Evolutionary conservation across 176 grass and related monocot genomes (phyloP), one percentile per base, ranked within the genome.

Genomic region (Rhynchospora pubera): DNA sequence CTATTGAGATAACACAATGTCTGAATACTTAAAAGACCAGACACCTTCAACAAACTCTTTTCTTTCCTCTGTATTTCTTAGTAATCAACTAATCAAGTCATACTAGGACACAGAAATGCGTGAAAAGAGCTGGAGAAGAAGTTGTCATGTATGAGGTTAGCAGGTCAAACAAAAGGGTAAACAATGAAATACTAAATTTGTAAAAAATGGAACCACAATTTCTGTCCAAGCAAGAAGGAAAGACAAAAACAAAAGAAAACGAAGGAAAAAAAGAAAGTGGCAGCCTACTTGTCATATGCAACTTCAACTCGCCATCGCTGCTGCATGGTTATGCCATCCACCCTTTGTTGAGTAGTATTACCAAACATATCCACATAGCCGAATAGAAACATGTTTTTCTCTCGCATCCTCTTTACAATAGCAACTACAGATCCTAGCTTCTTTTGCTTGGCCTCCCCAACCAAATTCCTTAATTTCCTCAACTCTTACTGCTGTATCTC

Each of bases 361-460:
- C 57, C 44, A 78, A 88, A 84, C 66, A 89, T 83, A 89, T 94
- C 91, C 85, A 94, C 86, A 83, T 84, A 91, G 16, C 94, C 92
- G 91, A 92, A 91, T 72, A 94, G 83, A 88, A 94, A 85, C 85
- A 92, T 91, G 64, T 85, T 80, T 77, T 82, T 92, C 50, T 89
- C 85, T 46, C 91, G n/a, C 92, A 97, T 97, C 82, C 85, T 97
- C 86, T 97, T 89, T 78, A 97, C 87, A 73, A 97, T 85, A 46
- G 85, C 80, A 23, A 83, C 85, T 79, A 91, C 87, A 0, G 92
- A 16, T 74, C 2, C 46, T 24, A 88, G 5, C 23, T 84, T 84
- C 22, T 72, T 85, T 77, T 83, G 66, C 83, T 94, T 97, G 18
- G 92, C 87, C 66, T 48, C 86, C 81, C 79, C 16, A 10, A 97